These are phyloP conservation scores for Amborella trichopoda DNA, from an alignment of 164 flowering plant species.

Conservation along the genomic window DNA sequence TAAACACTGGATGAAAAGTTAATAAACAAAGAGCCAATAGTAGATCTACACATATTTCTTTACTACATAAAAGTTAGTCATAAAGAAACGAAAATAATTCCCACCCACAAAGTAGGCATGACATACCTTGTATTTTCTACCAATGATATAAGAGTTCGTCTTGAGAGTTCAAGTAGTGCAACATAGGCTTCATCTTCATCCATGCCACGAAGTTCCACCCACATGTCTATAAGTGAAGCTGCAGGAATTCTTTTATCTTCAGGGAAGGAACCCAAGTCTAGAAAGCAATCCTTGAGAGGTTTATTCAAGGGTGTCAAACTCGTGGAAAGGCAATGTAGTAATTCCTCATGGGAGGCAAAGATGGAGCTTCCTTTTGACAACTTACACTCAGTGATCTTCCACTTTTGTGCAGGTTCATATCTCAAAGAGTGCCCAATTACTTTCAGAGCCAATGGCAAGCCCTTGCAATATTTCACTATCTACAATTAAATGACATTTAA, in stretches of 20 bases:
- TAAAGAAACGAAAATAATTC: too few relatives aligned
- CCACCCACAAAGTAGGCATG: too few relatives aligned
- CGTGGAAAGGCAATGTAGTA: constrained; percentile 53
- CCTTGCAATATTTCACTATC: constrained; percentile 65
- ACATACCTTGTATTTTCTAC: constrained; percentile 41
- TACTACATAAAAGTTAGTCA: too few relatives aligned
- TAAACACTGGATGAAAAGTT: too few relatives aligned
- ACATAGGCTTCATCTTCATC: constrained; percentile 9
- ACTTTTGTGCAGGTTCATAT: constrained; percentile 39
- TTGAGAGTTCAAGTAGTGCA: constrained; percentile 3
- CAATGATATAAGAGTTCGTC: constrained; percentile 13
- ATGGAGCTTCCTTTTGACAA: constrained; percentile 14
- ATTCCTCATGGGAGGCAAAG: constrained; percentile 36
- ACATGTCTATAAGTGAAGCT: constrained; percentile 36
- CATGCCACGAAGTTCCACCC: constrained; percentile 17
- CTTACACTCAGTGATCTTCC: constrained; percentile 52
- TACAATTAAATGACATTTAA: constrained; percentile 7
- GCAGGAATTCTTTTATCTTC: constrained; percentile 39
- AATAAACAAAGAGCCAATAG: not conserved
- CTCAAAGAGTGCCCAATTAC: constrained; percentile 74
- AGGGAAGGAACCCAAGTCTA: constrained; percentile 47
- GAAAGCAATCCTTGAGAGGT: constrained; percentile 48
- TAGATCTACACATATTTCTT: too few relatives aligned
- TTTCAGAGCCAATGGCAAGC: constrained; percentile 77
- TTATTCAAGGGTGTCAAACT: constrained; percentile 29